Evolutionary conservation across 2,329 filamentous ascomycete genomes (phyloP), one percentile per base, ranked within the genome.

Genomic region (Fusarium buharicum): DNA sequence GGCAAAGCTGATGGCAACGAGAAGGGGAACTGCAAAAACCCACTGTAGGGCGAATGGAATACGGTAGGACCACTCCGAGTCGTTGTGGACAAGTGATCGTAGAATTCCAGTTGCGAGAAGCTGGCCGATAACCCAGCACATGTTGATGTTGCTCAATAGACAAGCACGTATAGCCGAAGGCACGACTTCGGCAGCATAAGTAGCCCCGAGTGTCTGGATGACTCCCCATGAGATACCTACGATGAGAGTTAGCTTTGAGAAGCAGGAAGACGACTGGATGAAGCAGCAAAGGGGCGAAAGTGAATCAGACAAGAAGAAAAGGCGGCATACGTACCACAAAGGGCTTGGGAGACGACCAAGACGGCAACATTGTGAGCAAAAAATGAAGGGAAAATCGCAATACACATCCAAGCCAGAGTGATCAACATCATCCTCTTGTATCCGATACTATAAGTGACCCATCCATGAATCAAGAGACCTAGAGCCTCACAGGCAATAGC

Each of bases 61-160:
- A 6, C 59, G 55, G 16, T 63, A 66, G 1, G 54, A 55, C 63
- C 62, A 66, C 34, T 80, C 61, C 3, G 71, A 70, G 0, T 62
- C 57, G 2, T 68, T 62, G 22, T 69, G 48, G 4, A 76, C 48
- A 1, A 79, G 66, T 1, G 62, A 71, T 12, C 73, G 68, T 1
- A 77, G 67, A 1, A 79, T 73, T 0, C 73, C 75, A 0, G 74
- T 71, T 0, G 69, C 71, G 5, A 77, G 64, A 10, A 80, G 62
- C 51, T 79, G 76, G 2, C 78, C 78, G 11, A 79, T 73, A 6
- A 76, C 72, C 72, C 76, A 80, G 49, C 77, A 80, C 53, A 79
- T 66, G 46, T 80, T 80, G 40, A 75, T 71, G 47, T 77, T 76
- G 2, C 70, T 73, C 0, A 76, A 75, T 1, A 80, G 65, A 36